Percentiles rank a stretch among this genome's conserved stretches.
Conservation (phyloP, 2,329 filamentous ascomycete genomes). For the Talaromyces sp. region DNA sequence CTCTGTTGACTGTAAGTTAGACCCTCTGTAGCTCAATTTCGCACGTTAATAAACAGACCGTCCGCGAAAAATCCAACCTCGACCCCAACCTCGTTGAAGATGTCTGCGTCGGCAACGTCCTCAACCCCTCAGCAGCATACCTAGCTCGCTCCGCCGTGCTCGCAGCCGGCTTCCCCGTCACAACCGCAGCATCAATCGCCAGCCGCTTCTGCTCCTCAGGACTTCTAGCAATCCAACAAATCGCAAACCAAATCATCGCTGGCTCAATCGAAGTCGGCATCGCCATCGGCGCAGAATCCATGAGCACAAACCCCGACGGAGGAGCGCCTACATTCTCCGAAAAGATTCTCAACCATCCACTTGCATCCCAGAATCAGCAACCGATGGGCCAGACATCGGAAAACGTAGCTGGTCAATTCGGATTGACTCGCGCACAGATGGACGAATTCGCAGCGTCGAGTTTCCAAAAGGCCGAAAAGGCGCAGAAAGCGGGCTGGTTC, state of each 20-base stretch:
- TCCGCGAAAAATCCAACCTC: conserved; percentile 80
- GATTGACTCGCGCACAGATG: conserved; percentile 66
- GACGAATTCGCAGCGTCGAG: conserved; percentile 82
- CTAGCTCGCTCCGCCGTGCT: conserved; percentile 85
- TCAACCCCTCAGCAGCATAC: conserved; percentile 83
- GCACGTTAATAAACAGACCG: conserved; percentile 50
- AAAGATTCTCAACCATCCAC: conserved; percentile 68
- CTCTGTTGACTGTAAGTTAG: conserved; percentile 36
- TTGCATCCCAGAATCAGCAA: conserved; percentile 87
- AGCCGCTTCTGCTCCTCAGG: conserved; percentile 92
- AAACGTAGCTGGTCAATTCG: conserved; percentile 78
- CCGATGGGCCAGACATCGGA: conserved; percentile 93
- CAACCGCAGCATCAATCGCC: conserved; percentile 73
- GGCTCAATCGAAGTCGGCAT: conserved; percentile 93
- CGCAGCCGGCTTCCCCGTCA: conserved; percentile 80
- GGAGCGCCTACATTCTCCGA: conserved; percentile 80
- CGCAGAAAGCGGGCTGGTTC: conserved; percentile 80
- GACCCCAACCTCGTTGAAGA: conserved; percentile 85
- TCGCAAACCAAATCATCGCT: conserved; percentile 82
- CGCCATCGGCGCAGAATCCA: conserved; percentile 89
- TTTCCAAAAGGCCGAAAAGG: conserved; percentile 79
- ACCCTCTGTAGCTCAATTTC: neutral
- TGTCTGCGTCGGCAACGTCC: conserved; percentile 80
- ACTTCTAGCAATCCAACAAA: conserved; percentile 83
- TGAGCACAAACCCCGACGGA: conserved; percentile 83